Percentiles rank a stretch among this genome's conserved stretches.
These are phyloP conservation scores for Globisporangium okanoganense DNA, from an alignment of 352 stramenopile genomes.

Conservation along the genomic window DNA sequence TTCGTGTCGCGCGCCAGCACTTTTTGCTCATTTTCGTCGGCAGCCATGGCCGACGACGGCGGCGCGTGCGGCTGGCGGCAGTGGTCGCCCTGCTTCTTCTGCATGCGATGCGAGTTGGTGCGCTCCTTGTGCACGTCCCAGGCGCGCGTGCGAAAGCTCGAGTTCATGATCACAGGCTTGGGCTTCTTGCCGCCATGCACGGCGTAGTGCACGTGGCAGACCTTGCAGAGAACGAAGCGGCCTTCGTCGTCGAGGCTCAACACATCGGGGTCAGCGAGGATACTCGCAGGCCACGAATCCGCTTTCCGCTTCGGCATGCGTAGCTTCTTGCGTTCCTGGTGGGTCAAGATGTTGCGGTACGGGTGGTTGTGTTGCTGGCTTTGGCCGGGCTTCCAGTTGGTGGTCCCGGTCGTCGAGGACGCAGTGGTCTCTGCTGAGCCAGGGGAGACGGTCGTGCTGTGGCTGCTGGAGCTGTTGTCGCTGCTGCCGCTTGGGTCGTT, in stretches of 20 bases:
- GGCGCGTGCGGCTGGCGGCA: neutral
- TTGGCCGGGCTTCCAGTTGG: neutral
- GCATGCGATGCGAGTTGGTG: constrained; percentile 71
- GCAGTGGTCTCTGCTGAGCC: neutral
- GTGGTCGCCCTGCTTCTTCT: constrained; percentile 51
- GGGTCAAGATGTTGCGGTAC: constrained; percentile 28
- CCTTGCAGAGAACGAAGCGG: constrained; percentile 75
- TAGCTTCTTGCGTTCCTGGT: constrained; percentile 39
- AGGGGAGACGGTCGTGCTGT: constrained; percentile 2
- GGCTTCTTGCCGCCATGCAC: constrained; percentile 79
- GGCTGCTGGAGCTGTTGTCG: constrained; percentile 10
- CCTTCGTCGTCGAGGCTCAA: constrained; percentile 78
- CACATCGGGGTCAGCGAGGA: constrained; percentile 64
- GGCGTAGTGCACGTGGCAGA: constrained; percentile 79
- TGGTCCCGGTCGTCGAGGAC: neutral
- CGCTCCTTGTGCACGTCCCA: constrained; percentile 84
- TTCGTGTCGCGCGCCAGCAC: neutral
- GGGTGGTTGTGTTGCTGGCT: constrained; percentile 1
- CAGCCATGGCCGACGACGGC: neutral
- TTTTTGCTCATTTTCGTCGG: constrained; percentile 21
- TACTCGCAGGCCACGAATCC: constrained; percentile 69
- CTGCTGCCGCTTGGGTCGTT: constrained; percentile 7
- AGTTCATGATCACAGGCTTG: constrained; percentile 83
- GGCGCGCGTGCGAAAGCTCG: constrained; percentile 68
- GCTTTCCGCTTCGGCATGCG: constrained; percentile 75